A percentile compares a stretch with the other conserved stretches of the same genome.
These are phyloP conservation scores for Acer saccharum DNA, from an alignment of 345 rosid species.

Conservation along the genomic window DNA sequence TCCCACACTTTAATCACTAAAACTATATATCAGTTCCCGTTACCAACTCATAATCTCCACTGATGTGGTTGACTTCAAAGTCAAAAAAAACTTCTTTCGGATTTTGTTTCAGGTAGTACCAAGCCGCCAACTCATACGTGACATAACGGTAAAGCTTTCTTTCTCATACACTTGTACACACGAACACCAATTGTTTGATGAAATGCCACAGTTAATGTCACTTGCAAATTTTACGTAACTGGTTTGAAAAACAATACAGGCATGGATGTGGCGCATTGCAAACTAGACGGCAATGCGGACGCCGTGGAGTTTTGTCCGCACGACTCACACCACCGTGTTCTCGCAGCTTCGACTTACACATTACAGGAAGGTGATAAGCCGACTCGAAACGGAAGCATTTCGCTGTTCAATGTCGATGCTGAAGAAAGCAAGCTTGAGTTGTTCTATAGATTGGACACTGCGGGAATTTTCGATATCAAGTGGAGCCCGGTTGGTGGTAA, in stretches of 20 bases:
- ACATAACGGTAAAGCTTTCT: neutral
- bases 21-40: too few relatives aligned
- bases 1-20: too few relatives aligned
- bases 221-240: neutral
- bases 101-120: neutral
- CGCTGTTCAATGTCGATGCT: slow-evolving; percentile 58
- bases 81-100: neutral
- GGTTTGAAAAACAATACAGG: slow-evolving; percentile 1
- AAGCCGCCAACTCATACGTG: neutral
- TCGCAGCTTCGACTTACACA: slow-evolving; percentile 79
- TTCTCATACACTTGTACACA: neutral
- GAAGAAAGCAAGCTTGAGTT: slow-evolving; percentile 47
- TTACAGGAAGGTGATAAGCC: slow-evolving; percentile 80
- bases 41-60: neutral
- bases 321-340: slow-evolving; percentile 40
- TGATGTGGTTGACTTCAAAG: neutral
- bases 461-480: slow-evolving; percentile 80
- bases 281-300: slow-evolving; percentile 75
- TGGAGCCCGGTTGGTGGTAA: slow-evolving; percentile 55
- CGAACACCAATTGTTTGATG: slow-evolving; percentile 10
- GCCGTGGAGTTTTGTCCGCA: slow-evolving; percentile 85
- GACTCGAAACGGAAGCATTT: slow-evolving; percentile 70
- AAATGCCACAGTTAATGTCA: slow-evolving; percentile 13
- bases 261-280: slow-evolving; percentile 74
- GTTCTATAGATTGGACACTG: slow-evolving; percentile 54